Evolutionary conservation across 2,329 filamentous ascomycete species (phyloP).

Genomic region (Zymoseptoria brevis): DNA sequence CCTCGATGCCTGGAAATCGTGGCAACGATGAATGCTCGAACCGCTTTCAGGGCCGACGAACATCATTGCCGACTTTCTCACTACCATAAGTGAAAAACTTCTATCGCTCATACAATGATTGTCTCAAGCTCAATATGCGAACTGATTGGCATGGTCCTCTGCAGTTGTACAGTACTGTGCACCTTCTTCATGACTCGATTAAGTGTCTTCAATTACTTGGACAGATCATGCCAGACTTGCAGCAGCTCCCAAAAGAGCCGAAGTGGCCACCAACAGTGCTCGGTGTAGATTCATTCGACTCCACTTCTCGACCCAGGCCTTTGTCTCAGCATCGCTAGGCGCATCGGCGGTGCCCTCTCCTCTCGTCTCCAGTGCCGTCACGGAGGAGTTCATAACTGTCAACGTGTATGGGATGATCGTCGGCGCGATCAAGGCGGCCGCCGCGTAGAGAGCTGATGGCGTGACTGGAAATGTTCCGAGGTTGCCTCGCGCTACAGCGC

Average conservation of each 20-base stretch:
- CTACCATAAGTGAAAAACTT: too few species aligned
- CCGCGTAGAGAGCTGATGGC: too few species aligned
- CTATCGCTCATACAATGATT: too few species aligned
- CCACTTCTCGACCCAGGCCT: conserved; percentile 20
- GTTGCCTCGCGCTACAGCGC: conserved; percentile 3
- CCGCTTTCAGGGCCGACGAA: too few species aligned
- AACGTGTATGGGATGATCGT: conserved; percentile 23
- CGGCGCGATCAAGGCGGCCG: conserved; percentile 16
- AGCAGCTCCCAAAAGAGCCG: conserved; percentile 13
- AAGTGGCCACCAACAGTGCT: background rate
- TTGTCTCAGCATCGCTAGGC: conserved; percentile 16
- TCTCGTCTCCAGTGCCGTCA: conserved; percentile 15
- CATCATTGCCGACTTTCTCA: too few species aligned
- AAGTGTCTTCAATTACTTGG: background rate
- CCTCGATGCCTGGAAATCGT: background rate
- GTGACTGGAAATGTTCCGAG: conserved; percentile 9
- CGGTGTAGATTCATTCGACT: conserved; percentile 13
- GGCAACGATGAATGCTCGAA: background rate
- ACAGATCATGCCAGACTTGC: conserved; percentile 8
- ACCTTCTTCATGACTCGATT: too few species aligned
- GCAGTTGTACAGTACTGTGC: background rate
- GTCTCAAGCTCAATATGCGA: too few species aligned
- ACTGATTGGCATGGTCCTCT: background rate
- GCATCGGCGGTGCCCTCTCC: conserved; percentile 8
- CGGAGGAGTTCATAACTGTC: conserved; percentile 16